Conservation (phyloP, 2,329 filamentous ascomycete genomes). For the Plenodomus tracheiphilus region DNA sequence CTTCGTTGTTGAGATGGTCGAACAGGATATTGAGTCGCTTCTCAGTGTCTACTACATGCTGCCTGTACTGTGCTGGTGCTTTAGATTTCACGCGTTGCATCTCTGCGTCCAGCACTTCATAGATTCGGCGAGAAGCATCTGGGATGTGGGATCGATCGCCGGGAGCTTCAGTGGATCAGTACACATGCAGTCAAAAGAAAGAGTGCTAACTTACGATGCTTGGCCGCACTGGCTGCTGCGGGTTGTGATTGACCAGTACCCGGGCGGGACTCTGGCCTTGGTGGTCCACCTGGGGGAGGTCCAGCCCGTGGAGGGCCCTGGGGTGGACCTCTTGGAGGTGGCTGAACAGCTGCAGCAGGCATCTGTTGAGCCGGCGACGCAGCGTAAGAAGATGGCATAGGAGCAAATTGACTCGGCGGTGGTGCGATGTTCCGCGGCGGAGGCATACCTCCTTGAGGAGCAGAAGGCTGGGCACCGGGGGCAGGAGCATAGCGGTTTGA, state of each 20-base stretch:
- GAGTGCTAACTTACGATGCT: conserved; percentile 64
- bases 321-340: conserved; percentile 46
- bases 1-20: conserved; percentile 95
- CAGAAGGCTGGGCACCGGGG: conserved; percentile 59
- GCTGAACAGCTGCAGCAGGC: conserved; percentile 46
- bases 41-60: conserved; percentile 90
- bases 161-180: conserved; percentile 51
- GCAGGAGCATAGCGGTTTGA: conserved; percentile 67
- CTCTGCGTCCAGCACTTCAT: conserved; percentile 78
- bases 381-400: conserved; percentile 25
- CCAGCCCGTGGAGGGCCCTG: conserved; percentile 50
- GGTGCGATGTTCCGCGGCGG: conserved; percentile 50
- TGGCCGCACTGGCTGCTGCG: conserved; percentile 59
- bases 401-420: conserved; percentile 44
- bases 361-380: conserved; percentile 40
- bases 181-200: neutral
- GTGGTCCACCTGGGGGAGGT: conserved; percentile 46
- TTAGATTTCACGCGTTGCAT: conserved; percentile 86
- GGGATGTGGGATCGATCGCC: conserved; percentile 93
- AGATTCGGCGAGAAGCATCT: conserved; percentile 71
- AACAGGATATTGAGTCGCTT: conserved; percentile 93
- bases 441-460: conserved; percentile 43
- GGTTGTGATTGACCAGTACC: conserved; percentile 55
- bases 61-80: conserved; percentile 82
- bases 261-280: conserved; percentile 47